Base-by-base conservation (phyloP, 2,329 filamentous ascomycete genomes). In the Hypoxylon sp. region DNA sequence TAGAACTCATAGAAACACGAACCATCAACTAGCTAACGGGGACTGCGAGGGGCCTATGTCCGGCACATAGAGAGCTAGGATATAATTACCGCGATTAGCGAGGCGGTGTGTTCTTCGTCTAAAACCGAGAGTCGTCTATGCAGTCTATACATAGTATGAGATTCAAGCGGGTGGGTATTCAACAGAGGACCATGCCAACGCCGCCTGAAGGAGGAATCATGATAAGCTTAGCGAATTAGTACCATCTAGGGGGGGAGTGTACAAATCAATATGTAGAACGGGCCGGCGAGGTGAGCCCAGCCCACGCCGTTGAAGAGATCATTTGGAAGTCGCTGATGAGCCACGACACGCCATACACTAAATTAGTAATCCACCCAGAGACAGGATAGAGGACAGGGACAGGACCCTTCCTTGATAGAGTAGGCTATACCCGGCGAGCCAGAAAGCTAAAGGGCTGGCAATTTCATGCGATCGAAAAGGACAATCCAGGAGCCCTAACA, bases 61-160 rank as follows among this genome's bases (percentile, higher is more conserved):
- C 51, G 28, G 37, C 19, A 26, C 34, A 47, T 37, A 43, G 20
- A 50, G 11, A 47, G n/a, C 26, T 11, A 51, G 41, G 50, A 30
- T 30, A 37, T 22, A 34, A 43, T 56, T 41, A 32, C 30, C 15
- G 43, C 26, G 30, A 57, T 47, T 57, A 30, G 34, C 4, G 30
- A 37, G 51, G 51, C 54, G 54, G 57, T 62, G 58, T 63, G 15
- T 28, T 50, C 26, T 24, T 59, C 32, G 46, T 54, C 34, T 53
- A 22, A 34, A 37, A 55, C 41, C 48, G 49, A 52, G 49, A 55
- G 32, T 60, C 54, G 58, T 52, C 28, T 15, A 34, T 13, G 11
- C 10, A 3, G 32, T 34, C 2, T 34, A 34, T 1, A 32, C 2
- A 10, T 28, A 10, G 6, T 32, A n/a, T n/a, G n/a, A 32, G 7